A percentile compares a stretch with the other conserved stretches of the same genome.
Evolutionary conservation across 2,329 filamentous ascomycete genomes (phyloP).

Genomic region (Penicillium sp.): DNA sequence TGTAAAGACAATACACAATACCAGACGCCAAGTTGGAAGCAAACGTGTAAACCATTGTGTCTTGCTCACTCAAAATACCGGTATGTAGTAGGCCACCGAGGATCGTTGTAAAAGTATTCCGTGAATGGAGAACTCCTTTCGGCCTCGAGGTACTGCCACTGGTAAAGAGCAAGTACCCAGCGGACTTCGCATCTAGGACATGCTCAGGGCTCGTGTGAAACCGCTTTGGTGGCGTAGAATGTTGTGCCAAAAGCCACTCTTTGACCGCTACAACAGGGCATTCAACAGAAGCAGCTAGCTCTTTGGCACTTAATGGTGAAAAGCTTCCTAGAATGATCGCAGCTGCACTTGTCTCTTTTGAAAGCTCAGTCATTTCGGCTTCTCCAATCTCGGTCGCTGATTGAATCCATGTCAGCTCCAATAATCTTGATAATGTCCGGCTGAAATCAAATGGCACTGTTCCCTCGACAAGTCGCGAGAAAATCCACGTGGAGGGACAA

Average conservation of each 20-base stretch:
- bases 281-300: not conserved
- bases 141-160: not conserved
- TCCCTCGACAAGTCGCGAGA: no score
- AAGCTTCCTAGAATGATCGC: not conserved
- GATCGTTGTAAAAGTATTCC: not conserved
- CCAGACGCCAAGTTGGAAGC: not conserved
- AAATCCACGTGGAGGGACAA: not conserved
- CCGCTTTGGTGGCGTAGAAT: not conserved
- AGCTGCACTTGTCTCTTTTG: not conserved
- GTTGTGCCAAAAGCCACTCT: not conserved
- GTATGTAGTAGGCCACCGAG: not conserved
- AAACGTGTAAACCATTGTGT: not conserved
- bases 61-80: not conserved
- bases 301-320: not conserved
- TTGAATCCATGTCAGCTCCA: not conserved
- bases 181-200: not conserved
- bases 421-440: no score
- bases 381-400: not conserved
- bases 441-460: no score
- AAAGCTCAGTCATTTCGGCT: not conserved
- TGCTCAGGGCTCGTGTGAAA: not conserved
- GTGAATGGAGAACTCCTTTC: not conserved
- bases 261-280: not conserved
- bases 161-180: not conserved
- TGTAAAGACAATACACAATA: not conserved